phyloP scores from a whole-genome alignment of 345 rosid genomes.

The Sisymbrium irio region DNA sequence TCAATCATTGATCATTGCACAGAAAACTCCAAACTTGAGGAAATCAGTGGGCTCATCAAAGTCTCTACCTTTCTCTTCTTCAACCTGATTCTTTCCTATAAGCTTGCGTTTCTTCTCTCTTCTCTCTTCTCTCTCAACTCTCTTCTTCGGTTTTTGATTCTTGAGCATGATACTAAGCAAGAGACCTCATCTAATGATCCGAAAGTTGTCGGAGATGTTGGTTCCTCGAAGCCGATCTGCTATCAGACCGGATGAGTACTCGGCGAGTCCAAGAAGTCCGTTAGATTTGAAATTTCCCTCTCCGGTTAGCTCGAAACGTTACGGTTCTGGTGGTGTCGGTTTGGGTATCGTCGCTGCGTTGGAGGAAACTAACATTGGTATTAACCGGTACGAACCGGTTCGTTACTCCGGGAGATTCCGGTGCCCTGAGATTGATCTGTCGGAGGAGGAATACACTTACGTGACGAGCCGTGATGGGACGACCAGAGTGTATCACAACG shows the following conservation, averaged over 20 bases:
- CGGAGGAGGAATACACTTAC: slow-evolving; percentile 58
- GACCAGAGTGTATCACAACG: slow-evolving; percentile 43
- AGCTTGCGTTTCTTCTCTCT: background rate
- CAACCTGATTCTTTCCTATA: slow-evolving; percentile 26
- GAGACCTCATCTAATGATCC: slow-evolving; percentile 63
- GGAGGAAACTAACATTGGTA: slow-evolving; percentile 34
- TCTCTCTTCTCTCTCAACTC: background rate
- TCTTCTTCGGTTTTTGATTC: background rate
- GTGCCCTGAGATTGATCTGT: slow-evolving; percentile 41
- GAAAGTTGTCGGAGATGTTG: slow-evolving; percentile 60
- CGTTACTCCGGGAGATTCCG: slow-evolving; percentile 35
- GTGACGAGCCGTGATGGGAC: slow-evolving; percentile 53
- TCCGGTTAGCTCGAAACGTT: slow-evolving; percentile 50
- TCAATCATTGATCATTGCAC: slow-evolving; percentile 34
- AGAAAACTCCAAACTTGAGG: slow-evolving; percentile 33
- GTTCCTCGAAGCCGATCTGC: slow-evolving; percentile 46
- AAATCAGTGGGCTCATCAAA: slow-evolving; percentile 32
- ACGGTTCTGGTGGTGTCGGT: slow-evolving; percentile 58
- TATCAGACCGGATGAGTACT: slow-evolving; percentile 35
- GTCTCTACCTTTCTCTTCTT: slow-evolving; percentile 26
- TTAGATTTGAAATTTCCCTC: slow-evolving; percentile 56
- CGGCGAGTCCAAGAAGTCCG: slow-evolving; percentile 67
- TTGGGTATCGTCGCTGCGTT: slow-evolving; percentile 77
- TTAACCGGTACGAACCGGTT: slow-evolving; percentile 36
- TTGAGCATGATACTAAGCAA: slow-evolving; percentile 44